Evolutionary conservation across 768 basidiomycete genomes (phyloP).

Genomic region (Mycena olivaceomarginata): DNA sequence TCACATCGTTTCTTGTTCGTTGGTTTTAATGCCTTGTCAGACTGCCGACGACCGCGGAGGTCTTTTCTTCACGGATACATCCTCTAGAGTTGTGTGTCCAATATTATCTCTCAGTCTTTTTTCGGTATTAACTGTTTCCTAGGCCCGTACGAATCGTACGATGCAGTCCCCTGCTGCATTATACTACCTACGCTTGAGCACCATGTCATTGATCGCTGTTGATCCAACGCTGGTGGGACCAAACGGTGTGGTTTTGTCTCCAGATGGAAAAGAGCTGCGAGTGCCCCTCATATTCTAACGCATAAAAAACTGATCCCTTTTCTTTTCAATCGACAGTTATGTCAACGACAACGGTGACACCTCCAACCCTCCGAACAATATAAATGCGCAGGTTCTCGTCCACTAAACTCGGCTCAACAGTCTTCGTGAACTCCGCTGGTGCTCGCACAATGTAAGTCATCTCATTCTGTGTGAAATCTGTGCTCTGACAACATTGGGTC

Average conservation of each 20-base stretch:
- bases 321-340: not conserved
- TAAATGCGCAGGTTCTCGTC: constrained; percentile 17
- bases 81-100: constrained; percentile 24
- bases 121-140: not conserved
- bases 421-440: constrained; percentile 24
- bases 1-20: not conserved
- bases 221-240: constrained; percentile 27
- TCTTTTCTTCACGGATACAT: constrained; percentile 26
- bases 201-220: constrained; percentile 32
- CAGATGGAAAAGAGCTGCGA: constrained; percentile 28
- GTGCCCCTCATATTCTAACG: not conserved
- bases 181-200: constrained; percentile 32
- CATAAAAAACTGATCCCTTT: not conserved
- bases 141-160: constrained; percentile 19
- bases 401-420: not conserved
- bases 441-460: constrained; percentile 29
- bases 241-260: constrained; percentile 31
- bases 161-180: constrained; percentile 26
- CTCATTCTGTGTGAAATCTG: not conserved
- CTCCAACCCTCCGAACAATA: constrained; percentile 10
- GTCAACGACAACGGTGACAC: constrained; percentile 32
- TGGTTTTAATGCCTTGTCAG: not conserved
- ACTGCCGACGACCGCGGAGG: constrained; percentile 32
- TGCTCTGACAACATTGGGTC: not conserved
- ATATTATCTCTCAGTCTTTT: not conserved